phyloP scores from a whole-genome alignment of 1,139 yeast genomes.

The Groenewaldozyma sp. region DNA sequence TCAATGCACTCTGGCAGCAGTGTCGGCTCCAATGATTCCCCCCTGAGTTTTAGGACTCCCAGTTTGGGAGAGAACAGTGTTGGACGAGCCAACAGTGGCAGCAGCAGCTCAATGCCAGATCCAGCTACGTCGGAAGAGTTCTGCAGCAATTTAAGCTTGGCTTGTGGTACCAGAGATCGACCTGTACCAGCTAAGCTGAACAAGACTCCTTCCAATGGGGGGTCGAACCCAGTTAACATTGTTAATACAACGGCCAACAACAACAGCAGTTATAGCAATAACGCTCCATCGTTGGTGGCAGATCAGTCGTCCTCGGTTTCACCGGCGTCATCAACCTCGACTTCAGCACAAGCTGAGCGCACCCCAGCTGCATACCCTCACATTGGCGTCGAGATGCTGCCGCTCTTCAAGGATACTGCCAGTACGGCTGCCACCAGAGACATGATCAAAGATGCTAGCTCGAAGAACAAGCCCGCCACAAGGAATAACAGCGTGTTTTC shows the following conservation, averaged over 20 bases:
- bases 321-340: background rate
- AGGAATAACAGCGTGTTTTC: too few relatives aligned
- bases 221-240: too few relatives aligned
- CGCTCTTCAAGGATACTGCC: too few relatives aligned
- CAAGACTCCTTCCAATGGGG: too few relatives aligned
- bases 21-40: background rate
- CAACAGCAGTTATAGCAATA: too few relatives aligned
- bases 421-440: too few relatives aligned
- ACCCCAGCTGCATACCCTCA: background rate
- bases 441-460: too few relatives aligned
- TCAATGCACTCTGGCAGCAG: too few relatives aligned
- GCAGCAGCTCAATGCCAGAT: background rate
- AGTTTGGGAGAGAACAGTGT: too few relatives aligned
- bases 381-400: too few relatives aligned
- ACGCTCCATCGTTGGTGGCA: conserved; percentile 1
- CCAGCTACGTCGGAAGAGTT: conserved; percentile 37
- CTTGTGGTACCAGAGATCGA: conserved; percentile 58
- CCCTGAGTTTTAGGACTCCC: background rate
- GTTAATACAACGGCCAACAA: background rate
- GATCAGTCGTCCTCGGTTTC: background rate
- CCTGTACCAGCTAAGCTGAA: conserved; percentile 41
- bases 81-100: too few relatives aligned
- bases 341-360: background rate
- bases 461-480: too few relatives aligned
- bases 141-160: conserved; percentile 65